phyloP scores from a whole-genome alignment of 148 eudicot genomes.

The Amaranthus hypochondriacus region DNA sequence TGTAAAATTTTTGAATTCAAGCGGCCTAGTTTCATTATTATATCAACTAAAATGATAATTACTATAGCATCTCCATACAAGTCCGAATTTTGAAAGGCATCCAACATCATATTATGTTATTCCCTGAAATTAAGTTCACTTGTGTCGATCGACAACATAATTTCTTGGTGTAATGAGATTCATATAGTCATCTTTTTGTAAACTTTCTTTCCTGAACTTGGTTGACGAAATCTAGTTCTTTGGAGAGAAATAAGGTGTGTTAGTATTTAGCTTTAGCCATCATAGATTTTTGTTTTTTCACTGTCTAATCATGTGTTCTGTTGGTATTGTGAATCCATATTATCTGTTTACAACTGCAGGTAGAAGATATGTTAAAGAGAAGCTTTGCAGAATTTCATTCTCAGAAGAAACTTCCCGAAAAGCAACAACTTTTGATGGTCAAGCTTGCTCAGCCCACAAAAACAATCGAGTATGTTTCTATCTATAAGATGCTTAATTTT shows the following conservation, averaged over 20 bases:
- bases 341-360: slow-evolving; percentile 39
- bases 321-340: background rate
- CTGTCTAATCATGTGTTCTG: slow-evolving; percentile 2
- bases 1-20: background rate
- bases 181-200: background rate
- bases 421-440: slow-evolving; percentile 71
- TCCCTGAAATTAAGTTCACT: background rate
- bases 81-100: background rate
- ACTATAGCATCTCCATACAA: background rate
- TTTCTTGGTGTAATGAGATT: background rate
- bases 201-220: background rate
- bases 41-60: slow-evolving; percentile 4
- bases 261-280: slow-evolving; percentile 6
- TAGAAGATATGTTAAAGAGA: slow-evolving; percentile 98
- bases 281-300: slow-evolving; percentile 2
- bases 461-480: slow-evolving; percentile 65
- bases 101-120: slow-evolving; percentile 2
- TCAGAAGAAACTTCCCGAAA: slow-evolving; percentile 94
- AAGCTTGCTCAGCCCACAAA: slow-evolving; percentile 88
- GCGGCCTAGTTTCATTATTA: background rate
- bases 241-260: slow-evolving; percentile 6
- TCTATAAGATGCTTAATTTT: background rate
- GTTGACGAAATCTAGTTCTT: background rate
- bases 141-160: background rate
- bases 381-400: slow-evolving; percentile 99